Percentiles rank a stretch among this genome's conserved stretches.
Conservation (phyloP, 2,329 filamentous ascomycete species). For the Fusarium caatingaense region DNA sequence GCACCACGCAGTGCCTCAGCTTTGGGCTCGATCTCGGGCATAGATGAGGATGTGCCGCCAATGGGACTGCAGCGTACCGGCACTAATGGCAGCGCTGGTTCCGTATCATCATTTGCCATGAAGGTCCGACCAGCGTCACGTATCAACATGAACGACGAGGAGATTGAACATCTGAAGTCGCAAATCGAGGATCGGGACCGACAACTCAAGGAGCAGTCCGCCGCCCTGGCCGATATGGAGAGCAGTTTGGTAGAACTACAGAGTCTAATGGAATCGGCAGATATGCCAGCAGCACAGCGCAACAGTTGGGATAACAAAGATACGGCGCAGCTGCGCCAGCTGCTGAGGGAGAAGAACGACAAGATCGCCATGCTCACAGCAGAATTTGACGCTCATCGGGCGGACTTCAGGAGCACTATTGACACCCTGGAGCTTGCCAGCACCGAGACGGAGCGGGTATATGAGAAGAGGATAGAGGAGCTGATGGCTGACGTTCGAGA, state of each 20-base stretch:
- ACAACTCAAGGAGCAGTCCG: conserved; percentile 88
- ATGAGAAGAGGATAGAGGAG: conserved; percentile 91
- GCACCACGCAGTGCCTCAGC: conserved; percentile 70
- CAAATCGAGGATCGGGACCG: conserved; percentile 86
- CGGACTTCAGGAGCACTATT: conserved; percentile 96
- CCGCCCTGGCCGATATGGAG: conserved; percentile 90
- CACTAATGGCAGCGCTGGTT: conserved; percentile 65
- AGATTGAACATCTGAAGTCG: conserved; percentile 76
- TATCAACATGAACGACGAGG: conserved; percentile 70
- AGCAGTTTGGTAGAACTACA: conserved; percentile 82
- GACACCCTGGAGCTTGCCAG: conserved; percentile 96
- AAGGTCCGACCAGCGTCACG: conserved; percentile 66
- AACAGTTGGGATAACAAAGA: conserved; percentile 75
- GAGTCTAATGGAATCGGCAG: conserved; percentile 71
- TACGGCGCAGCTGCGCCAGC: conserved; percentile 78
- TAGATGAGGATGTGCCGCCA: conserved; percentile 69
- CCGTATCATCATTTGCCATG: conserved; percentile 65
- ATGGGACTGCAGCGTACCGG: conserved; percentile 63
- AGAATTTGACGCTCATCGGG: conserved; percentile 93
- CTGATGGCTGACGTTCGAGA: conserved; percentile 86
- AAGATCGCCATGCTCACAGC: conserved; percentile 92
- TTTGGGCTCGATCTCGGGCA: conserved; percentile 62
- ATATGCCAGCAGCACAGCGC: conserved; percentile 56
- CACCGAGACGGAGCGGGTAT: conserved; percentile 94
- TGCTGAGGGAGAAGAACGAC: conserved; percentile 94